Conservation (phyloP, 2,329 filamentous ascomycete species). For the Colletotrichum tamarilloi region DNA sequence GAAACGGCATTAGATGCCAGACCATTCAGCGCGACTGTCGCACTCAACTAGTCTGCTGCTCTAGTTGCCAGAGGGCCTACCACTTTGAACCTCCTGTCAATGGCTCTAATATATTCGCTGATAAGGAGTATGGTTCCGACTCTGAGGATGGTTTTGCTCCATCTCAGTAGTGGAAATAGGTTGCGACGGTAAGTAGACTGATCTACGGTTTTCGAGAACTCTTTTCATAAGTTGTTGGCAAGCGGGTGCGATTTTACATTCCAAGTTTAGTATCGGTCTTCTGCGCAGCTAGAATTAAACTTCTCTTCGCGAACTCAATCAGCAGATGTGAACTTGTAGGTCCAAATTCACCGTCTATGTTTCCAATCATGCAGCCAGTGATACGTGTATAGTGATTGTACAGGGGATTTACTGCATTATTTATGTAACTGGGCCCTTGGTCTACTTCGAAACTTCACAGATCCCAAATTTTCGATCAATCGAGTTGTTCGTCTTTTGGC, state of each 20-base stretch:
- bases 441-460: no score
- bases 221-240: neutral
- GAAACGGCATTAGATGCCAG: constrained; percentile 10
- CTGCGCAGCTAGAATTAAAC: neutral
- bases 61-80: constrained; percentile 23
- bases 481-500: no score
- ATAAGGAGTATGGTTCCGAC: neutral
- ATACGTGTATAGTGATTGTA: neutral
- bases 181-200: no score
- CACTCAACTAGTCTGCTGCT: constrained; percentile 23
- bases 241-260: neutral
- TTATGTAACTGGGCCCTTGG: no score
- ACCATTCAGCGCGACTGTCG: constrained; percentile 15
- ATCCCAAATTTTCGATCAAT: no score
- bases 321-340: no score
- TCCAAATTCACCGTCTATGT: neutral
- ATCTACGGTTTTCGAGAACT: neutral
- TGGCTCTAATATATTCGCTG: constrained; percentile 65
- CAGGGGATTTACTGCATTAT: no score
- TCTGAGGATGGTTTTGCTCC: neutral
- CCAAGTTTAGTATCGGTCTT: neutral
- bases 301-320: neutral
- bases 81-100: constrained; percentile 66
- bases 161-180: neutral
- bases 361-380: neutral